These are phyloP conservation scores for Tolypocladium album DNA, from an alignment of 2,329 filamentous ascomycete genomes.

Conservation along the genomic window DNA sequence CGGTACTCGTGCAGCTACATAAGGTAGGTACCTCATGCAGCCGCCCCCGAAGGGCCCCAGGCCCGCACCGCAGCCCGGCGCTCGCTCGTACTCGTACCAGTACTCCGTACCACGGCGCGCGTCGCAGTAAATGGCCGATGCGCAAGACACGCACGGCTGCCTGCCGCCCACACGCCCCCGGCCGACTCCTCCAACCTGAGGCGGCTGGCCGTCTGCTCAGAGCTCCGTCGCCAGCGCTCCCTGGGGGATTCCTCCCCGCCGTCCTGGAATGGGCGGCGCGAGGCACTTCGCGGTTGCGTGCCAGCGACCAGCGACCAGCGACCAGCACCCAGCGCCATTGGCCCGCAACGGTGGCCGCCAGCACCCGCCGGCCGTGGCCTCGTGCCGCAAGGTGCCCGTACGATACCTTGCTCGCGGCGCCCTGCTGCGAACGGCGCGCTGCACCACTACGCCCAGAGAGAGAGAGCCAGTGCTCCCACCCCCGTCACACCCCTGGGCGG, in stretches of 20 bases:
- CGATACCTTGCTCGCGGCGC: too few relatives aligned
- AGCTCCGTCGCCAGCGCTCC: too few relatives aligned
- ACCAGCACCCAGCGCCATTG: background rate
- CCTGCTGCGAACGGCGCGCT: too few relatives aligned
- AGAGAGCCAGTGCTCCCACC: too few relatives aligned
- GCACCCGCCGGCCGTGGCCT: too few relatives aligned
- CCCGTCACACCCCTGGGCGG: background rate
- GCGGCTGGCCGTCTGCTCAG: background rate
- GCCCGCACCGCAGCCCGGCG: background rate
- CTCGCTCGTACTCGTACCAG: too few relatives aligned
- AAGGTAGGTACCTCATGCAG: too few relatives aligned
- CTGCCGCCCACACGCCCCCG: background rate
- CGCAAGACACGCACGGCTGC: background rate
- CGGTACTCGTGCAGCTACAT: too few relatives aligned
- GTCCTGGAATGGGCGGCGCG: background rate
- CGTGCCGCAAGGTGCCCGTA: too few relatives aligned
- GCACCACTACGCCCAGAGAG: too few relatives aligned
- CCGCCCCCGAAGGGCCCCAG: too few relatives aligned
- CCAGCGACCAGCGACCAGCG: background rate
- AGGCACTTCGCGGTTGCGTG: background rate
- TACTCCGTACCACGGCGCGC: background rate
- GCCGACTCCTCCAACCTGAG: background rate
- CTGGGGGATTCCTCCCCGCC: background rate
- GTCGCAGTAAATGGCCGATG: background rate
- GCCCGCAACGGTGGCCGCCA: background rate